Percentiles rank a stretch among this genome's conserved stretches.
Conservation (phyloP, 129 eudicot genomes). For the Helianthus annuus region HanXRQr2.0-SUNRISE NC_035448.2:13091625-13092124, state of each 20-base stretch:
- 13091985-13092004: slow-evolving; percentile 88
- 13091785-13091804: slow-evolving; percentile 97
- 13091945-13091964: slow-evolving; percentile 97
- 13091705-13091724: slow-evolving; percentile 87
- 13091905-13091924: slow-evolving; percentile 95
- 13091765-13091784: slow-evolving; percentile 82
- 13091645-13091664: slow-evolving; percentile 82
- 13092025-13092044: slow-evolving; percentile 96
- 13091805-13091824: slow-evolving; percentile 97
- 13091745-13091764: slow-evolving; percentile 84
- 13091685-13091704: slow-evolving; percentile 92
- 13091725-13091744: slow-evolving; percentile 81
- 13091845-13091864: slow-evolving; percentile 98
- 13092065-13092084: slow-evolving; percentile 83
- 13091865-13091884: slow-evolving; percentile 98
- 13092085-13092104: slow-evolving; percentile 73
- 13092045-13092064: slow-evolving; percentile 81
- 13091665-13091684: slow-evolving; percentile 97
- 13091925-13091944: slow-evolving; percentile 95
- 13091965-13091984: slow-evolving; percentile 97
- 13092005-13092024: slow-evolving; percentile 96
- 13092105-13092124: slow-evolving; percentile 83
- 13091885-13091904: slow-evolving; percentile 75
- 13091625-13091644: slow-evolving; percentile 90
- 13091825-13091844: slow-evolving; percentile 97